Base-by-base conservation (phyloP, 2,329 filamentous ascomycete species). In the Botrytis tulipae region DNA sequence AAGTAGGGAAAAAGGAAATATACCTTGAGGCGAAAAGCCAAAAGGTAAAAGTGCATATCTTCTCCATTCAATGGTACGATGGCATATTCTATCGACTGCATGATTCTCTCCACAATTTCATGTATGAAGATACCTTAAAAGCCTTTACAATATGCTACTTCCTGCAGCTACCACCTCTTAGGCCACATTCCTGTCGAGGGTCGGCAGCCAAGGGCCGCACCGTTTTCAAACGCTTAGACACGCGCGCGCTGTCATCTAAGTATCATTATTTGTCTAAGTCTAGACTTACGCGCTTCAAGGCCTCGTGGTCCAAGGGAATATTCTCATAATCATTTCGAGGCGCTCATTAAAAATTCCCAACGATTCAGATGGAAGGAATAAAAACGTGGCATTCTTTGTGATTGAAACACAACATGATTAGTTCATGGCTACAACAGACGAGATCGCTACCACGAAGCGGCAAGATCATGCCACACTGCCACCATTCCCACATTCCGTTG, bases 401-500 rank as follows among this genome's bases (percentile, higher is more conserved):
- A 69, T 72, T 40, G 51, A 69, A 60, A 72, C 62, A 72, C 62
- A 59, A 32, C 71, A 72, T 60, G 40, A 68, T 67, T 72, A 57
- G 70, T 35, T 25, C 66, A 25, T 57, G 59, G 59, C 44, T 57
- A 71, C 70, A 32, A 57, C 32, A 71, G 70, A 66, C 37, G 37
- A 72, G 70, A 72, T 72, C 70, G 70, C 65, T 72, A 72, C 70
- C 60, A 67, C 32, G 35, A 32, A 72, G 61, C 46, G 44, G 61
- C 63, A 68, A 69, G 71, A 72, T 72, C 71, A 72, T 72, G 71
- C 71, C 63, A 72, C 71, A 68, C 51, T 68, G 61, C n/a, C 70
- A 72, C 40, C 62, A 72, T 72, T 72, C 51, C 59, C 46, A 72
- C 48, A 72, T 68, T 68, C 61, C 37, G 61, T 67, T 68, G 70